phyloP scores from a whole-genome alignment of 495 filamentous ascomycete species.

The Podospora pseudocomata region DNA sequence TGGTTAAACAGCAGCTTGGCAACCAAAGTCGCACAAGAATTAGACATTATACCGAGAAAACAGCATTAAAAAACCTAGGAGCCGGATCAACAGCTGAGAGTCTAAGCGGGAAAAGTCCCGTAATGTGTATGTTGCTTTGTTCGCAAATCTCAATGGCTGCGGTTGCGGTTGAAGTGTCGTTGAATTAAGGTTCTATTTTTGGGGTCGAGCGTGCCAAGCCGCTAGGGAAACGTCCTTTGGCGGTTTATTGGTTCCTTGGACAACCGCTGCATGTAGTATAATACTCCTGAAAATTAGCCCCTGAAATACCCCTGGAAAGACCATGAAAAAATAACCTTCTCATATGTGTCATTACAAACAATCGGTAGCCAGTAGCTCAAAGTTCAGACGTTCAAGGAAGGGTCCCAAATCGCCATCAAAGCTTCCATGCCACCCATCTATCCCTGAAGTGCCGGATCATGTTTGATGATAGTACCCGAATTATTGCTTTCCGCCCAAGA shows the following conservation, averaged over 20 bases:
- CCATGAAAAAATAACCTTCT: no score
- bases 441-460: no score
- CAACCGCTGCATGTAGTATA: not conserved
- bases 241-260: not conserved
- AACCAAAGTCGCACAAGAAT: not conserved
- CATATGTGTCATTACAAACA: no score
- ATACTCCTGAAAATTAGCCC: no score
- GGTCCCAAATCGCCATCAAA: no score
- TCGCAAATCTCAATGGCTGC: not conserved
- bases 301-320: no score
- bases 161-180: not conserved
- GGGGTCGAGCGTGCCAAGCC: not conserved
- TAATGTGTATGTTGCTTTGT: not conserved
- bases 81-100: not conserved
- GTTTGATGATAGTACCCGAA: no score
- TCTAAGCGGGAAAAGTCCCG: not conserved
- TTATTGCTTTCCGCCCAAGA: no score
- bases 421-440: no score
- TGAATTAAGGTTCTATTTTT: not conserved
- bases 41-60: not conserved
- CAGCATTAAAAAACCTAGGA: not conserved
- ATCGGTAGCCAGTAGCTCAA: no score
- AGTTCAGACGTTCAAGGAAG: no score
- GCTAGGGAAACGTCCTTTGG: not conserved
- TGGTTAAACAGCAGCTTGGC: not conserved